Base-by-base conservation (phyloP, 768 basidiomycete genomes). In the Leccinum ochraceum region DNA sequence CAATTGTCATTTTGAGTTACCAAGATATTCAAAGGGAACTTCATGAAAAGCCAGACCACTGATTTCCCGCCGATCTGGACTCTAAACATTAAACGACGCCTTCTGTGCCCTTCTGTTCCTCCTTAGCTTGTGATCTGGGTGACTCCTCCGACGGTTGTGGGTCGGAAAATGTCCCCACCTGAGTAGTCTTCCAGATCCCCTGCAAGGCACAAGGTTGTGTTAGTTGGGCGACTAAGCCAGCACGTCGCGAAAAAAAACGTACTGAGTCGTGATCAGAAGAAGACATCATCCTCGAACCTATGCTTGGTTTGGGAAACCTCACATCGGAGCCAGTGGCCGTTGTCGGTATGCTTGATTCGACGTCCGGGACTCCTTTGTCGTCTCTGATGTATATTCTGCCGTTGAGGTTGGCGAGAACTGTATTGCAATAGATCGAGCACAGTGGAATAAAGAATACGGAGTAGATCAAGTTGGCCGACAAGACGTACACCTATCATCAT, bases 371-470 rank as follows among this genome's bases (percentile, higher is more conserved):
- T 6, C 22, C 37, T 16, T 32, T 37, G 46, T 34, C 17, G 10
- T 50, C 34, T 34, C 22, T 20, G 22, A 57, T 57, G n/a, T 57
- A 57, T 3, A 34, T n/a, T 16, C 56, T 57, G 34, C 3, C 53
- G 13, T 54, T 54, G 20, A 54, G 22, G 22, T 54, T 54, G 53
- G 53, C 53, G 53, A 54, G 48, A 22, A 57, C 44, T 1, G 56
- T 50, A 36, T 57, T 57, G 48, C 48, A 57, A 34, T 57, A 57
- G 0, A 57, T 50, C 20, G 56, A 50, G 32, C 56, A 57, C 6
- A 57, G 56, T 0, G 56, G 56, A n/a, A 50, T 49, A 10, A 22
- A 48, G 34, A 57, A 57, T 8, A 39, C 24, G 8, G 56, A 11
- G 20, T 57, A 57, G 22, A 57, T 39, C 14, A 57, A 36, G 26